Base-by-base conservation (phyloP, 2,329 filamentous ascomycete genomes). In the Verticillium nubilum region DNA sequence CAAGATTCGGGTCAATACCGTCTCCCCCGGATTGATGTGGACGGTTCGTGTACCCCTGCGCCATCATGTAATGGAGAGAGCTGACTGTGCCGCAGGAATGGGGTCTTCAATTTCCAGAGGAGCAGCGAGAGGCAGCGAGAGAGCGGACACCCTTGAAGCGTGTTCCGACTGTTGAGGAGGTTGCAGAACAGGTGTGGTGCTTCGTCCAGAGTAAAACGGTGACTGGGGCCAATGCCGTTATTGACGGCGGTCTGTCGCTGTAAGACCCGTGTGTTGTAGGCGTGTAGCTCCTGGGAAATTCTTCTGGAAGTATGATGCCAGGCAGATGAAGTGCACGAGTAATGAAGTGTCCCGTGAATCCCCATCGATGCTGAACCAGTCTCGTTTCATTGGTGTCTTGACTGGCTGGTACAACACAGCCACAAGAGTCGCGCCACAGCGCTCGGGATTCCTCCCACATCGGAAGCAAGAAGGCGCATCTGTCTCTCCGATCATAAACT, bases 111-210 rank as follows among this genome's bases (percentile, higher is more conserved):
- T 91, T 86, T 70, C 74, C 80, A 0, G 72, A 79, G 2, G 87
- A 90, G 65, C 74, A 74, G 62, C 81, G 88, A 54, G 73, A 85
- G 58, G 71, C 64, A 1, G 74, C 83, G 64, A 81, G 78, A 60
- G 73, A 86, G n/a, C 78, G 73, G 52, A 84, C 86, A 1, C 80
- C 78, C 58, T 74, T 92, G 37, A 86, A 89, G 66, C 77, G 82
- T 19, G 70, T 86, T 60, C 84, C 25, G 80, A 86, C 70, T 71
- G 76, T 68, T 25, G 65, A 79, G 71, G 82, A 84, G 61, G 80
- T 81, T 25, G 82, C 81, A 3, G 76, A 81, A 53, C 81, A 83
- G 63, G 80, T 85, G 0, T 70, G 80, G 52, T 74, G 73, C 37
- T 78, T 83, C 35, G 80, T 77, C 2, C 75, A 75, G 61, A 80